Evolutionary conservation across 495 filamentous ascomycete species (phyloP).

Genomic region (Xeromyces bisporus): DNA sequence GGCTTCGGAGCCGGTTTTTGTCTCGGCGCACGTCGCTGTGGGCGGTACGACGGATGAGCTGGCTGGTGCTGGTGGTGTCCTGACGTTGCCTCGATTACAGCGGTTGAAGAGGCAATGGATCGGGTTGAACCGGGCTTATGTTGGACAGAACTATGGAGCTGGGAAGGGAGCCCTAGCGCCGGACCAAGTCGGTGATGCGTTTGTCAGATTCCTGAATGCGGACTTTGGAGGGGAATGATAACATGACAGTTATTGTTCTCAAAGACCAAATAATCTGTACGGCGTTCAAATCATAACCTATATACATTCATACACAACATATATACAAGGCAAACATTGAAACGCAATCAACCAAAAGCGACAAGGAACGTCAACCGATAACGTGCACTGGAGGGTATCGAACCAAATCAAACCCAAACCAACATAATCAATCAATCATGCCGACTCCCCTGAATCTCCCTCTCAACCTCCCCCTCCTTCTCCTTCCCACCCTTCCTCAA

Average conservation of each 20-base stretch:
- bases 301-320: no score
- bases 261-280: no score
- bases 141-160: slow-evolving; percentile 16
- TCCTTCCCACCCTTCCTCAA: slow-evolving; percentile 80
- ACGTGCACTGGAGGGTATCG: no score
- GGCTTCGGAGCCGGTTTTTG: slow-evolving; percentile 19
- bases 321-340: no score
- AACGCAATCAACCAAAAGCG: no score
- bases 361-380: no score
- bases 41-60: slow-evolving; percentile 26
- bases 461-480: slow-evolving; percentile 66
- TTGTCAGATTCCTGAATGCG: slow-evolving; percentile 32
- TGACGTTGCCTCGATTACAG: slow-evolving; percentile 64
- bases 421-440: no score
- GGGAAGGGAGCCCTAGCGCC: slow-evolving; percentile 12
- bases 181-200: slow-evolving; percentile 27
- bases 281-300: no score
- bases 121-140: slow-evolving; percentile 44
- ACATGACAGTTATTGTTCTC: no score
- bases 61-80: slow-evolving; percentile 29
- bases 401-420: no score
- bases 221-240: slow-evolving; percentile 22
- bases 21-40: slow-evolving; percentile 36
- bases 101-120: slow-evolving; percentile 76
- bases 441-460: slow-evolving; percentile 66